These are phyloP conservation scores for Xylaria nigripes DNA, from an alignment of 495 filamentous ascomycete species.

Conservation along the genomic window DNA sequence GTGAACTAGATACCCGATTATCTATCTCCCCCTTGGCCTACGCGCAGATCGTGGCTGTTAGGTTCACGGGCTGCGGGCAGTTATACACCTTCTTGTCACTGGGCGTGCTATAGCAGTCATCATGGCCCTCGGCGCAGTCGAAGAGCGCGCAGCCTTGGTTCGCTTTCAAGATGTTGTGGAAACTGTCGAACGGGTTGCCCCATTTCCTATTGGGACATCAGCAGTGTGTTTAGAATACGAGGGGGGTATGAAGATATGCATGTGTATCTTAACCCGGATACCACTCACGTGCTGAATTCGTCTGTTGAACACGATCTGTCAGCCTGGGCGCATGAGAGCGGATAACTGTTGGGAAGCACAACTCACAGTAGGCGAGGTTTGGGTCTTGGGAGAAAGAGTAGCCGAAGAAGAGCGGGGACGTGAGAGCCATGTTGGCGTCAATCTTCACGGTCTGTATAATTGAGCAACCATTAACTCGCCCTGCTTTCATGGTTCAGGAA, in stretches of 20 bases:
- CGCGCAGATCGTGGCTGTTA: conserved; percentile 13
- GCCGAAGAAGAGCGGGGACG: conserved; percentile 25
- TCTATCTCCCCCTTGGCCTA: background rate
- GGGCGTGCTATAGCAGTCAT: conserved; percentile 21
- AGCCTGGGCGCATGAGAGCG: conserved; percentile 6
- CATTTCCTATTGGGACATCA: conserved; percentile 11
- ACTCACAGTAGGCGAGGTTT: conserved; percentile 24
- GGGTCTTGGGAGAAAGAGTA: conserved; percentile 24
- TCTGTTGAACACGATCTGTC: conserved; percentile 14
- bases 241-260: background rate
- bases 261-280: background rate
- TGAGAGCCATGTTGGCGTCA: conserved; percentile 27
- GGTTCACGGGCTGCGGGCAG: conserved; percentile 22
- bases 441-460: conserved; percentile 29
- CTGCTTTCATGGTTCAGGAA: background rate
- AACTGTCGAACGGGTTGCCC: conserved; percentile 24
- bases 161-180: conserved; percentile 16
- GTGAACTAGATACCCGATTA: too few relatives aligned
- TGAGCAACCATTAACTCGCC: conserved; percentile 9
- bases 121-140: conserved; percentile 17
- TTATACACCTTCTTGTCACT: conserved; percentile 19
- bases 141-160: conserved; percentile 21
- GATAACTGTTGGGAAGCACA: background rate
- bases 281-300: conserved; percentile 20
- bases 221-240: background rate